Evolutionary conservation across 768 basidiomycete genomes (phyloP).

Genomic region (Amanita inopinata): DNA sequence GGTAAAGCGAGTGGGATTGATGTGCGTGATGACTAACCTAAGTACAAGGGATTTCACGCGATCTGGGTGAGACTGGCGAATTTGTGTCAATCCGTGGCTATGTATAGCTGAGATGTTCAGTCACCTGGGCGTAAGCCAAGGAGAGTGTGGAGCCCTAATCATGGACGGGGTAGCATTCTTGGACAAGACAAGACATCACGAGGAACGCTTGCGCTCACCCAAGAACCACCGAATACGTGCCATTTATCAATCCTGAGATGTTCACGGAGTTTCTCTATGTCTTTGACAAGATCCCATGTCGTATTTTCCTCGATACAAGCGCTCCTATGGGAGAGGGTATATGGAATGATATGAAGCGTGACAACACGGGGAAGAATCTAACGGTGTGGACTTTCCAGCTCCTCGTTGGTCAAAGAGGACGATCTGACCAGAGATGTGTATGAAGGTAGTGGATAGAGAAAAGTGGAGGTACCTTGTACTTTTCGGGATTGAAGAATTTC

Average conservation of each 20-base stretch:
- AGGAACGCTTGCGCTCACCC: constrained; percentile 37
- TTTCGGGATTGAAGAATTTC: constrained; percentile 72
- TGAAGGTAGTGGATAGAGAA: background rate
- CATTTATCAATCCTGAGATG: constrained; percentile 74
- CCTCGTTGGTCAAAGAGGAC: constrained; percentile 88
- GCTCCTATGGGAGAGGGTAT: constrained; percentile 28
- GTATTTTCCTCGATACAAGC: constrained; percentile 83
- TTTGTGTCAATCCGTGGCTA: background rate
- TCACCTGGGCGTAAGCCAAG: constrained; percentile 76
- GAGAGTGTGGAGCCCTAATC: constrained; percentile 76
- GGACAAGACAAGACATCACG: background rate
- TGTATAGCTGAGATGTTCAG: background rate
- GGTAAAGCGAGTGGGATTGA: background rate
- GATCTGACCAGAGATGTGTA: constrained; percentile 36
- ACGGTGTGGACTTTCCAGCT: constrained; percentile 80
- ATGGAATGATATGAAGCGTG: background rate
- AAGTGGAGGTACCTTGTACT: constrained; percentile 58
- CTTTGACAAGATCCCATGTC: constrained; percentile 88
- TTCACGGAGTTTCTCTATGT: constrained; percentile 75
- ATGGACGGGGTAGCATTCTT: background rate
- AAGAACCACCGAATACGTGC: constrained; percentile 93
- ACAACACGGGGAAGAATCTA: background rate
- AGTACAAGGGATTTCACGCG: constrained; percentile 72
- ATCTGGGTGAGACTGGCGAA: constrained; percentile 61
- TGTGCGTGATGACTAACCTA: constrained; percentile 33